phyloP scores from a whole-genome alignment of 441 rosid species.

The Populus hybrid region DNA sequence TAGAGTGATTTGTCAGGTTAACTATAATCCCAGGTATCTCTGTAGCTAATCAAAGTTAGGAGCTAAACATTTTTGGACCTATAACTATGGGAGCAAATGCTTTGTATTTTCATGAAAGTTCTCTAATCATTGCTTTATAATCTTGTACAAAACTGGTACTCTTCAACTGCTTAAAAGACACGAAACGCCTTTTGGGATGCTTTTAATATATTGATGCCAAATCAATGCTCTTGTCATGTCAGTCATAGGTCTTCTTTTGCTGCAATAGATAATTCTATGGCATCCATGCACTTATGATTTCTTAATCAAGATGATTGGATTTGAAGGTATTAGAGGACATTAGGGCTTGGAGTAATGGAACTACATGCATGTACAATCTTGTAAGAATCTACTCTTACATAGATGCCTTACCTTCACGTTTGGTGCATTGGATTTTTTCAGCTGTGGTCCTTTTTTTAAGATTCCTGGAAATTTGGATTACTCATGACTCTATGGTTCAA shows the following conservation, averaged over 20 bases:
- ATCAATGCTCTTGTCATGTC: not conserved
- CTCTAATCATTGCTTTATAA: not conserved
- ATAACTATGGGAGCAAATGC: not conserved
- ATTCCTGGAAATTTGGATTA: not conserved
- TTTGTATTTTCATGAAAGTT: not conserved
- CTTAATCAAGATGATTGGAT: not conserved
- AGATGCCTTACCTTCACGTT: too few relatives aligned
- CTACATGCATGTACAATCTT: not conserved
- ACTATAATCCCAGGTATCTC: not conserved
- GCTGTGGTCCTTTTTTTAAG: not conserved
- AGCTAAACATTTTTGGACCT: not conserved
- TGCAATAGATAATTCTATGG: not conserved
- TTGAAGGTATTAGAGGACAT: too few relatives aligned
- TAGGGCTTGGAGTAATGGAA: not conserved
- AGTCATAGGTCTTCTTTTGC: not conserved
- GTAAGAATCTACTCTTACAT: not conserved
- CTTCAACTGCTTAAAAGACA: not conserved
- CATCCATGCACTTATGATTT: not conserved
- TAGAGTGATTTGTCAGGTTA: not conserved
- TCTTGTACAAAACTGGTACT: not conserved
- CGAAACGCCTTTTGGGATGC: not conserved
- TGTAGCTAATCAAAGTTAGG: not conserved
- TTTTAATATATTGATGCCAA: not conserved
- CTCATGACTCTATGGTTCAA: not conserved
- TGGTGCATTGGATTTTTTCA: not conserved